phyloP scores from a whole-genome alignment of 2,329 filamentous ascomycete genomes.

The Chrysosporium keratinophilum region DNA sequence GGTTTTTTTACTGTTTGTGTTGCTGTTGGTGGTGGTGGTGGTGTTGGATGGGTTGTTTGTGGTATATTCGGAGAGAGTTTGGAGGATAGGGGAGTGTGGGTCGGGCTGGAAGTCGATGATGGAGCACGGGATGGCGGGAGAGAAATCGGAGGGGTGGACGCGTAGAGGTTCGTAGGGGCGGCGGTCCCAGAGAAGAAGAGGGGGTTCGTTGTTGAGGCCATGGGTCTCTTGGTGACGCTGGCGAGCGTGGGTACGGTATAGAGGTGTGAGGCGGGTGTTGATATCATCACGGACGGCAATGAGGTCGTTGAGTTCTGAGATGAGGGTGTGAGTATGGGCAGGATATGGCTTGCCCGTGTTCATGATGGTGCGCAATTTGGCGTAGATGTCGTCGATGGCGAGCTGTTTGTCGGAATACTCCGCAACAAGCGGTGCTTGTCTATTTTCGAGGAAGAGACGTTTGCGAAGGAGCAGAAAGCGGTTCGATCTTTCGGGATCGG shows the following conservation, averaged over 20 bases:
- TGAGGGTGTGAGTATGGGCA: neutral
- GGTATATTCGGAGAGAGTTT: slow-evolving; percentile 14
- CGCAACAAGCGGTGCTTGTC: slow-evolving; percentile 15
- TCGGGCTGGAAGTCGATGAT: slow-evolving; percentile 30
- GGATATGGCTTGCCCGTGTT: slow-evolving; percentile 5
- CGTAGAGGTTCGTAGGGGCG: slow-evolving; percentile 60
- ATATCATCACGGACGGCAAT: neutral
- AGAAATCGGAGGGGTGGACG: slow-evolving; percentile 52
- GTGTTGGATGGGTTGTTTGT: neutral
- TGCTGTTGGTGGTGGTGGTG: slow-evolving; percentile 12
- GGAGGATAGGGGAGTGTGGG: slow-evolving; percentile 19
- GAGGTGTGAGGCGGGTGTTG: neutral
- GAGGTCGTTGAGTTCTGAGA: neutral
- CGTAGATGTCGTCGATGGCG: slow-evolving; percentile 23
- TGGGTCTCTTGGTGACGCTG: slow-evolving; percentile 6
- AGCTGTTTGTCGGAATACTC: slow-evolving; percentile 14
- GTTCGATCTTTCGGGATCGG: slow-evolving; percentile 7
- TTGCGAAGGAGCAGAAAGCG: slow-evolving; percentile 13
- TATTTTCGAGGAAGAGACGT: slow-evolving; percentile 24
- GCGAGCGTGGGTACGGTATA: neutral
- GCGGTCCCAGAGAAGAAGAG: slow-evolving; percentile 56
- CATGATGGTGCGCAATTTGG: slow-evolving; percentile 9
- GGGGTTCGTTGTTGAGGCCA: slow-evolving; percentile 23
- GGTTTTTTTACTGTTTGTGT: neutral
- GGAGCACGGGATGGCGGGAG: slow-evolving; percentile 41